Conservation (phyloP, 73 alveolate species). For the Tetrahymena thermophila region DNA sequence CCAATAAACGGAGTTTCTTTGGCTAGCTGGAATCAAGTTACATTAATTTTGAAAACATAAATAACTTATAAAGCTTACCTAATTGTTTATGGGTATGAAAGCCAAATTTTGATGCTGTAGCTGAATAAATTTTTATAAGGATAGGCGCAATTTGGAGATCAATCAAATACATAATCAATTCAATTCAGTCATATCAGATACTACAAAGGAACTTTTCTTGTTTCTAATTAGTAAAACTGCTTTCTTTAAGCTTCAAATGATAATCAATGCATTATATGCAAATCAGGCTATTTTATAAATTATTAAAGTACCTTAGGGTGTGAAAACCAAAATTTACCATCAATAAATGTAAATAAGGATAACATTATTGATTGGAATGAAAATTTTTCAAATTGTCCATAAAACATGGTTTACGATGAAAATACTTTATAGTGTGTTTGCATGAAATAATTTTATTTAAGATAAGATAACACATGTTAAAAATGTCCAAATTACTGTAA, state of each 20-base stretch:
- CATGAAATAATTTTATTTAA: neutral
- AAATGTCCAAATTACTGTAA: neutral
- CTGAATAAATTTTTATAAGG: neutral
- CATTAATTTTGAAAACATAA: neutral
- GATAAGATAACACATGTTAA: neutral
- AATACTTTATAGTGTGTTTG: neutral
- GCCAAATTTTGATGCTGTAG: neutral
- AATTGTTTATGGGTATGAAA: neutral
- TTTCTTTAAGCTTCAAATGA: neutral
- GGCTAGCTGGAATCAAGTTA: neutral
- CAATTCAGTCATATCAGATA: neutral
- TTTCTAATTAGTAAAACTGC: neutral
- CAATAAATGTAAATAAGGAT: neutral
- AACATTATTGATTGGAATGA: neutral
- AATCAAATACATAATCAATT: neutral
- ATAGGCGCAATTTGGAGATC: neutral
- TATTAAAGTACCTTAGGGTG: neutral
- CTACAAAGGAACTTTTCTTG: neutral
- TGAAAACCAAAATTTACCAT: neutral
- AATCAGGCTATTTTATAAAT: neutral
- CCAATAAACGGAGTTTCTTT: neutral
- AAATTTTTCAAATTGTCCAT: neutral
- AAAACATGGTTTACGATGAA: neutral
- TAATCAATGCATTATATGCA: neutral
- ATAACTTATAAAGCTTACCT: neutral